Percentiles rank a stretch among this genome's conserved stretches.
Conservation (phyloP, 495 filamentous ascomycete species). For the Paragyromitra xinjiangensis region DNA sequence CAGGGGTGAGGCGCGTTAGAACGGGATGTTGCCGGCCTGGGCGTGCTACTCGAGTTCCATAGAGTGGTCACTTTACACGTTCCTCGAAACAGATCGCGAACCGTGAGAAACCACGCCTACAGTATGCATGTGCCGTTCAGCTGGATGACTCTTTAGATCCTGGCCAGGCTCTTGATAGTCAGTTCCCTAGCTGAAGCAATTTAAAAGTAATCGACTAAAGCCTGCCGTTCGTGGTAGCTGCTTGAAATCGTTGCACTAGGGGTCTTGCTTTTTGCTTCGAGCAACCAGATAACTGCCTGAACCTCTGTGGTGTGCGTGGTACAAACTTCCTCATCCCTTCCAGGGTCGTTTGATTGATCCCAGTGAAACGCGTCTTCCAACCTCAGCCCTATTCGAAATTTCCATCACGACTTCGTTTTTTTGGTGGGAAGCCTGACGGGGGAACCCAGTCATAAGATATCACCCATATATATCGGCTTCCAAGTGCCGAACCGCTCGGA, state of each 20-base stretch:
- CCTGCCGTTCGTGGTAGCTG: background rate
- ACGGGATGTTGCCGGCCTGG: background rate
- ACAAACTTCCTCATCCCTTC: background rate
- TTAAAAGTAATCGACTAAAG: conserved; percentile 1
- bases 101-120: background rate
- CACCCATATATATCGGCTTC: conserved; percentile 7
- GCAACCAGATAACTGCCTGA: background rate
- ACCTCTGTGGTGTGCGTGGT: background rate
- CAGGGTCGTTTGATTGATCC: background rate
- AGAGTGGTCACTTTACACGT: background rate
- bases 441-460: conserved; percentile 20
- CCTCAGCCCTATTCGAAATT: background rate
- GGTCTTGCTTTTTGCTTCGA: conserved; percentile 8
- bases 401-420: background rate
- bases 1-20: conserved; percentile 13
- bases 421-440: background rate
- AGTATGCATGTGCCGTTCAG: conserved; percentile 1
- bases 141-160: background rate
- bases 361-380: background rate
- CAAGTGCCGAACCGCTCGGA: background rate
- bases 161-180: background rate
- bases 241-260: background rate
- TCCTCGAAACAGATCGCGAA: conserved; percentile 1
- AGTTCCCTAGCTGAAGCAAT: conserved; percentile 23
- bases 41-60: background rate